These are phyloP conservation scores for Colletotrichum sp. DNA, from an alignment of 2,329 filamentous ascomycete species.

Conservation along the genomic window DNA sequence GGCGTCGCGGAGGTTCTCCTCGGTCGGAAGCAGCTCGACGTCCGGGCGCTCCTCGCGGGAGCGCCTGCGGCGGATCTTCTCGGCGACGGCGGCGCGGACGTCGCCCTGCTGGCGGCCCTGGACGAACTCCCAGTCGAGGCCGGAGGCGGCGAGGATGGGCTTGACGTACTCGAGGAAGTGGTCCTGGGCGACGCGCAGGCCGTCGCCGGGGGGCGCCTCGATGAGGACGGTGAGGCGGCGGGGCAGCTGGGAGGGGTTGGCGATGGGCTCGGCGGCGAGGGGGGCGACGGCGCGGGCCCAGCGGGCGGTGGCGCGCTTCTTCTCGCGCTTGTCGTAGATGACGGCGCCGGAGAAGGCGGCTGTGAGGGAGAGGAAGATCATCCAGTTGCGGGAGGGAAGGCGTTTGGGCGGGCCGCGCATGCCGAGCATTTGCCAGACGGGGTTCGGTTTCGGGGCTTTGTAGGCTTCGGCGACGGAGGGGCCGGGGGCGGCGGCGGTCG, in stretches of 20 bases:
- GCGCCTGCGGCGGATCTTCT: slow-evolving; percentile 78
- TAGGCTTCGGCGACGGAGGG: slow-evolving; percentile 30
- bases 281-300: slow-evolving; percentile 88
- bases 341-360: slow-evolving; percentile 80
- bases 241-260: slow-evolving; percentile 71
- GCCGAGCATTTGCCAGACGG: slow-evolving; percentile 79
- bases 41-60: slow-evolving; percentile 60
- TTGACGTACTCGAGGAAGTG: slow-evolving; percentile 97
- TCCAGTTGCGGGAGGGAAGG: slow-evolving; percentile 95
- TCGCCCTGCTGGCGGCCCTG: slow-evolving; percentile 95
- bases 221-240: slow-evolving; percentile 88
- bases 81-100: slow-evolving; percentile 83
- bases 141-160: slow-evolving; percentile 86
- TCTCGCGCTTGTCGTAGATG: slow-evolving; percentile 92
- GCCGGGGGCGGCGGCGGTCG: slow-evolving; percentile 25
- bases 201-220: slow-evolving; percentile 85
- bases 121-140: slow-evolving; percentile 94
- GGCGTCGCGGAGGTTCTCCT: slow-evolving; percentile 66
- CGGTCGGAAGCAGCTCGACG: slow-evolving; percentile 53
- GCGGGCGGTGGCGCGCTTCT: slow-evolving; percentile 81
- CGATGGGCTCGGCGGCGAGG: slow-evolving; percentile 78
- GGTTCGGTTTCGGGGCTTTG: slow-evolving; percentile 64
- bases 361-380: slow-evolving; percentile 87
- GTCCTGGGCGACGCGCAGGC: slow-evolving; percentile 83
- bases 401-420: slow-evolving; percentile 82